These are phyloP conservation scores for Ilex asprella DNA, from an alignment of 257 asterid genomes.

Conservation along the genomic window DNA sequence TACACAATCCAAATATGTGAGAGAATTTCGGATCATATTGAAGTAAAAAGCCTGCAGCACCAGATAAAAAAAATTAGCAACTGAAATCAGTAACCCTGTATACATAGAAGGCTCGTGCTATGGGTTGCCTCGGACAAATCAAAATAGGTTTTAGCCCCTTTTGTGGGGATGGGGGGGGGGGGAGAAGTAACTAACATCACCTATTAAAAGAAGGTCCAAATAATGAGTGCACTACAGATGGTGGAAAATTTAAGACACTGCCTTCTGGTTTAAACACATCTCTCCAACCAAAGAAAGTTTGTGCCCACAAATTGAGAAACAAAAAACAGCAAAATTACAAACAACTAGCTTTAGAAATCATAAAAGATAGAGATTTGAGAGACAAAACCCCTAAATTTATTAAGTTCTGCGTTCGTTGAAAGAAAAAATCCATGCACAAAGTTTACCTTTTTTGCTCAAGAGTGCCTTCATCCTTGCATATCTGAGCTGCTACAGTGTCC, in stretches of 20 bases:
- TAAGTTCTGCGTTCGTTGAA: neutral
- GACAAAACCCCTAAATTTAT: neutral
- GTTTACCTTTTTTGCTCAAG: slow-evolving; percentile 33
- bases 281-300: neutral
- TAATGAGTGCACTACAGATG: neutral
- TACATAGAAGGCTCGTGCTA: neutral
- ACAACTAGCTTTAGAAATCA: neutral
- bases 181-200: neutral
- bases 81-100: neutral
- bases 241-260: neutral
- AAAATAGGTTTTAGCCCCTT: no score
- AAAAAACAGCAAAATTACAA: neutral
- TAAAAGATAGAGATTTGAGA: neutral
- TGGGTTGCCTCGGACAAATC: neutral
- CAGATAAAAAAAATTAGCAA: slow-evolving; percentile 5
- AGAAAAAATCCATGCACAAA: neutral
- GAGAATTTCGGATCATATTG: slow-evolving; percentile 27
- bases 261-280: neutral
- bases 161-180: no score
- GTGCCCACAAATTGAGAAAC: neutral
- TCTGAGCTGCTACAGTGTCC: neutral
- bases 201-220: neutral
- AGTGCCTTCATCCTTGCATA: slow-evolving; percentile 34
- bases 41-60: slow-evolving; percentile 41
- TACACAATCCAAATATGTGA: slow-evolving; percentile 24